phyloP scores from a whole-genome alignment of 164 flowering plant species.

The Nymphaea colorata region DNA sequence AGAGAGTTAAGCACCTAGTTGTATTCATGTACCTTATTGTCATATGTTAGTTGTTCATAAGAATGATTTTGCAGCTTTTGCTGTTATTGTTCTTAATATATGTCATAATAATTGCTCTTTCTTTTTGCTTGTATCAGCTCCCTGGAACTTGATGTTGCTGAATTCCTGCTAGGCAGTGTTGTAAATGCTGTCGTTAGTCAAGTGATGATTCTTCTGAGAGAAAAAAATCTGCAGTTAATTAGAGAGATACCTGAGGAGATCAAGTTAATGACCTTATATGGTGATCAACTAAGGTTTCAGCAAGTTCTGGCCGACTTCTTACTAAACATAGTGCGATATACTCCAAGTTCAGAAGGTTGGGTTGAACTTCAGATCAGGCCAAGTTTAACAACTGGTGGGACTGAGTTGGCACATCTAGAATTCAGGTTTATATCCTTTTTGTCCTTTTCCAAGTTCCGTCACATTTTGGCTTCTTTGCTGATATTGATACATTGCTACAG shows the following conservation, averaged over 20 bases:
- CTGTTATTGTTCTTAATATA: too few species aligned
- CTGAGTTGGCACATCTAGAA: constrained; percentile 38
- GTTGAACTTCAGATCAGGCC: constrained; percentile 82
- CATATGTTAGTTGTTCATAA: too few species aligned
- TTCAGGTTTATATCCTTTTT: constrained; percentile 44
- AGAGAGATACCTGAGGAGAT: constrained; percentile 90
- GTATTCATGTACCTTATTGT: too few species aligned
- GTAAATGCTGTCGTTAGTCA: constrained; percentile 92
- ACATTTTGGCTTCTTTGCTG: neutral
- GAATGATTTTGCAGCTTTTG: too few species aligned
- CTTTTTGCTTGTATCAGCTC: constrained; percentile 30
- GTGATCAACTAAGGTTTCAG: constrained; percentile 83
- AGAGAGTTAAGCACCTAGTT: too few species aligned
- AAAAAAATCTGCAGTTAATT: constrained; percentile 64
- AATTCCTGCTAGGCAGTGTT: constrained; percentile 68
- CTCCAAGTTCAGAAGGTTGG: constrained; percentile 91
- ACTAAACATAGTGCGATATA: constrained; percentile 65
- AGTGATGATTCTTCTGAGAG: constrained; percentile 66
- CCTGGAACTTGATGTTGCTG: constrained; percentile 62
- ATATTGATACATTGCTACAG: neutral
- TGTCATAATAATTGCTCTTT: neutral
- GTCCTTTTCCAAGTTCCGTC: neutral
- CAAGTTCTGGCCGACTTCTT: constrained; percentile 79
- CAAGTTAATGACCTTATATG: constrained; percentile 54
- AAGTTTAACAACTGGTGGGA: constrained; percentile 35